Evolutionary conservation across 2,329 filamentous ascomycete species (phyloP), one percentile per base, ranked within the genome.

Genomic region (Penicillium sp.): DNA sequence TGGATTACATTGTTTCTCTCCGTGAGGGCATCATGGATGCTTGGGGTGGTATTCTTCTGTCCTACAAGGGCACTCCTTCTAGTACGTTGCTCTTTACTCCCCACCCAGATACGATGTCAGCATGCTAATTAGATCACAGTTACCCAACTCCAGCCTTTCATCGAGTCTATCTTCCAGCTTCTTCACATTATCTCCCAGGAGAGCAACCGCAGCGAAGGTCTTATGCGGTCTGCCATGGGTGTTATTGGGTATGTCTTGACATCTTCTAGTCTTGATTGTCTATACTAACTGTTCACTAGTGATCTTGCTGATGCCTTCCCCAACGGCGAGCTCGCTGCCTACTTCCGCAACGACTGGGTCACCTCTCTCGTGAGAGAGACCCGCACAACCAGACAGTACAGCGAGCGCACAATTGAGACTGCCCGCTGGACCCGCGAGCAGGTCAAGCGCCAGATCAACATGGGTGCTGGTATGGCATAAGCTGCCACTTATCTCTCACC

Each of bases 11-110:
- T 67, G 86, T 96, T 63, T 96, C 93, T 21, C 84, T 99, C 49
- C 89, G 94, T 54, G 95, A 99, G 74, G 94, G 93, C 67, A 97
- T 99, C 66, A 96, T 97, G 89, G 94, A 99, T 82, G 94, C 94
- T 35, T 99, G 95, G 93, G 92, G 93, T 69, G 94, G 94, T 66
- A 94, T 96, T 65, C 92, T 99, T 72, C 87, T 93, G 74, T 92
- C 94, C 53, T 92, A 97, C 89, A 96, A 94, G 81, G 79, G 83
- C 51, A 90, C 71, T 33, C 68, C 74, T 53, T 72, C 77, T 58
- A 72, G 75, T 78, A 69, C 57, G 73, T 54, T 48, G 25, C 31
- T 45, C 23, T 43, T 25, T 7, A 23, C 40, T 38, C 23, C 13
- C 10, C 21, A 13, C n/a, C 7, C 10, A 35, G 9, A 25, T 17